These are phyloP conservation scores for Cavenderia fasciculata DNA, from an alignment of 78 protist genomes.

Conservation along the genomic window DNA sequence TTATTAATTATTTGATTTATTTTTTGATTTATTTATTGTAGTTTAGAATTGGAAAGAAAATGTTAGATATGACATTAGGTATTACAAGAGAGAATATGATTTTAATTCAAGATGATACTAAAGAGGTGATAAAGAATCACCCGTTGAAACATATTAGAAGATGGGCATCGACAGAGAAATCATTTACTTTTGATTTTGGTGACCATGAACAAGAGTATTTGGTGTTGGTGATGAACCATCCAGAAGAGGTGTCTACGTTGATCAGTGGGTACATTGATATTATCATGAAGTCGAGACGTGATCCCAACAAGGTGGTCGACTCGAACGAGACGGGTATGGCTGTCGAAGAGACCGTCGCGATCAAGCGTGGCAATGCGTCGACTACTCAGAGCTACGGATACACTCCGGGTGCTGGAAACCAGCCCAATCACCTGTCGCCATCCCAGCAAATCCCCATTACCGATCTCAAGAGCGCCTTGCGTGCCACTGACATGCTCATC, in stretches of 20 bases:
- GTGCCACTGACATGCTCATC: conserved; percentile 68
- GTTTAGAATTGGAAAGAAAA: conserved; percentile 19
- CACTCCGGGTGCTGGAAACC: background rate
- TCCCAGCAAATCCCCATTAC: conserved; percentile 74
- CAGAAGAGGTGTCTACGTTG: conserved; percentile 67
- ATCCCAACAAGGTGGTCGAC: conserved; percentile 6
- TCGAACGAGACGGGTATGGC: conserved; percentile 30
- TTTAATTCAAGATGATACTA: conserved; percentile 65
- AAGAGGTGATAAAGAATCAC: conserved; percentile 49
- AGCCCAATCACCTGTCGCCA: conserved; percentile 15
- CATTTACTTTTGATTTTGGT: conserved; percentile 86
- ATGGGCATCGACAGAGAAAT: conserved; percentile 79
- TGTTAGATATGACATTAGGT: conserved; percentile 67
- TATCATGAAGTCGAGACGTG: conserved; percentile 66
- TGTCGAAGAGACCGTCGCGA: conserved; percentile 36
- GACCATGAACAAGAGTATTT: conserved; percentile 81
- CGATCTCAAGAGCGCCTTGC: conserved; percentile 70
- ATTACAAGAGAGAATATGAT: conserved; percentile 75
- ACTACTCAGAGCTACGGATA: background rate
- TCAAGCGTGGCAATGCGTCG: conserved; percentile 31
- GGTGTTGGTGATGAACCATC: conserved; percentile 35
- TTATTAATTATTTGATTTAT: background rate
- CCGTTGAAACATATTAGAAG: conserved; percentile 79
- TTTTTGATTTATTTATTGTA: background rate
- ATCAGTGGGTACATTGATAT: conserved; percentile 84